Conservation (phyloP, 768 basidiomycete genomes). For the Suillus decipiens region DNA sequence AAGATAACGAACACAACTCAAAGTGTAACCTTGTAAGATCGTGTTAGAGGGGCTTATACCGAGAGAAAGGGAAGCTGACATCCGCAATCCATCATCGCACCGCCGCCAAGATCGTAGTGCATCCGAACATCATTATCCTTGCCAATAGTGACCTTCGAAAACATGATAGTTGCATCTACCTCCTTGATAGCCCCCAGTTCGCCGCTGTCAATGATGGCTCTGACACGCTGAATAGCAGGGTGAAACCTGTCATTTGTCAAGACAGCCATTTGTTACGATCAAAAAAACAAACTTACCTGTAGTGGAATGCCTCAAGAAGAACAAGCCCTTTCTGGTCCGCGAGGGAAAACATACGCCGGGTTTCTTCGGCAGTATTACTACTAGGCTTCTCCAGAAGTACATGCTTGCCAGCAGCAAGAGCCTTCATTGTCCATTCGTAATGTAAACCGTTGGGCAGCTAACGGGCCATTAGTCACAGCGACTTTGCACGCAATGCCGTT, state of each 20-base stretch:
- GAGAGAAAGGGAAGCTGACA: constrained; percentile 33
- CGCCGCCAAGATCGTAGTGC: constrained; percentile 56
- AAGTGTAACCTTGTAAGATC: constrained; percentile 36
- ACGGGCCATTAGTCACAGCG: not conserved
- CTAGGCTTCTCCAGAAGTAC: constrained; percentile 65
- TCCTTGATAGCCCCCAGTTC: constrained; percentile 55
- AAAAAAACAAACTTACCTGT: constrained; percentile 36
- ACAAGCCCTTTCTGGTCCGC: constrained; percentile 52
- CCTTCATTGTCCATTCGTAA: constrained; percentile 68
- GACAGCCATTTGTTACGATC: not conserved
- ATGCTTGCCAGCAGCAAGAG: constrained; percentile 61
- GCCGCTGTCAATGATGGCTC: constrained; percentile 52
- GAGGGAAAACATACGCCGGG: constrained; percentile 49
- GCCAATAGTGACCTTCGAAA: constrained; percentile 37
- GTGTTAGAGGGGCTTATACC: constrained; percentile 5
- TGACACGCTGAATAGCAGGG: constrained; percentile 56
- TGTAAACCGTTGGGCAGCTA: constrained; percentile 63
- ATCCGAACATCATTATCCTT: constrained; percentile 44
- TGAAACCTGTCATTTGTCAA: constrained; percentile 50
- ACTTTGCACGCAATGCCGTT: not conserved
- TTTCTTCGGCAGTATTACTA: constrained; percentile 52
- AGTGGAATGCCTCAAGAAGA: constrained; percentile 64
- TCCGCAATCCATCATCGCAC: constrained; percentile 61
- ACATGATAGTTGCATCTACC: constrained; percentile 40
- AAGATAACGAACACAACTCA: constrained; percentile 47